Evolutionary conservation across 176 grass and related monocot species (phyloP).

Genomic region (Carex littledalei): DNA sequence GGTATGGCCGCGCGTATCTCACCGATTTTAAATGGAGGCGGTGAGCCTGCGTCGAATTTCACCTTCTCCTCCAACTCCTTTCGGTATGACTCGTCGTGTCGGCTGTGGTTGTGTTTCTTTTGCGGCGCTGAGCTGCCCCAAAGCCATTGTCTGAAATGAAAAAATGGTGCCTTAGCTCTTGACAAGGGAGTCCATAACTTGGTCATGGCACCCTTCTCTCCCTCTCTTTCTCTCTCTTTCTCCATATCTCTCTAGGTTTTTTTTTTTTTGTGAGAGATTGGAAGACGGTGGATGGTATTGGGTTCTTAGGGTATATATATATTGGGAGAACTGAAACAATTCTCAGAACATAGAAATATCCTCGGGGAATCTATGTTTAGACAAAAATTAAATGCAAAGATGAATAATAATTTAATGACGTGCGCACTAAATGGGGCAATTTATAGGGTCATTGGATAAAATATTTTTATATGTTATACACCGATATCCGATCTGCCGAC

Average conservation of each 20-base stretch:
- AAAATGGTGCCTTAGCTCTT: slow-evolving; percentile 6
- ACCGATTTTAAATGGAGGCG: slow-evolving; percentile 81
- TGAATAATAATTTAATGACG: too few relatives aligned
- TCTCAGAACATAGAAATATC: too few relatives aligned
- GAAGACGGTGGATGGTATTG: not conserved
- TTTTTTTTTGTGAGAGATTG: not conserved
- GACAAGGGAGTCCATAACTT: slow-evolving; percentile 19
- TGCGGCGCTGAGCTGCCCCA: not conserved
- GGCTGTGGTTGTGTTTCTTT: not conserved
- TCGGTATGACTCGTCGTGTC: not conserved
- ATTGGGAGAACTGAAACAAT: too few relatives aligned
- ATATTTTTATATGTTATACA: too few relatives aligned
- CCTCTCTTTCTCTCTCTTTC: not conserved
- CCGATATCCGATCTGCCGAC: too few relatives aligned
- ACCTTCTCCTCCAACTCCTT: slow-evolving; percentile 29
- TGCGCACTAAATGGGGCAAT: too few relatives aligned
- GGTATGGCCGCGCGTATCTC: slow-evolving; percentile 75
- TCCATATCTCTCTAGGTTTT: not conserved
- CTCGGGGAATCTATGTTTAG: too few relatives aligned
- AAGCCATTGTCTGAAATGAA: slow-evolving; percentile 1
- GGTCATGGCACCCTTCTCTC: slow-evolving; percentile 16
- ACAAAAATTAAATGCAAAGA: too few relatives aligned
- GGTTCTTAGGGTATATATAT: not conserved
- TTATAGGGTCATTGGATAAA: too few relatives aligned
- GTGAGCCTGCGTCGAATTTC: slow-evolving; percentile 39